Percentiles rank a stretch among this genome's conserved stretches.
phyloP scores from a whole-genome alignment of 805 yeast species.

The Priceomyces melissophilus region DNA sequence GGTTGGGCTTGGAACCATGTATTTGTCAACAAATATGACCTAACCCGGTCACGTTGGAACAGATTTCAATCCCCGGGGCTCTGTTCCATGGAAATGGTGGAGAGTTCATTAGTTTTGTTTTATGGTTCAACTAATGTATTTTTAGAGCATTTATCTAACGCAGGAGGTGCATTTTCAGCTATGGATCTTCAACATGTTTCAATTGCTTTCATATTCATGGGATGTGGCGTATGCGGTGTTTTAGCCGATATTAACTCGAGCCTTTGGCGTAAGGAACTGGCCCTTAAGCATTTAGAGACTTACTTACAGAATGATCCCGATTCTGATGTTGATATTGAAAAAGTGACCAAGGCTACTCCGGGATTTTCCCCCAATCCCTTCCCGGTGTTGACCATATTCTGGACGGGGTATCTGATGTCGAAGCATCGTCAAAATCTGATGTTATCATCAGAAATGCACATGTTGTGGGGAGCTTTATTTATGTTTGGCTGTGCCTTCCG shows the following conservation, averaged over 20 bases:
- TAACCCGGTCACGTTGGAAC: constrained; percentile 26
- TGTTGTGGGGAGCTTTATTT: constrained; percentile 88
- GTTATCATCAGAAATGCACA: constrained; percentile 75
- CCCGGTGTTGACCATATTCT: constrained; percentile 88
- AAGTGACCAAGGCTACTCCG: constrained; percentile 44
- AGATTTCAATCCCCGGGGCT: constrained; percentile 41
- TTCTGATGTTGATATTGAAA: neutral
- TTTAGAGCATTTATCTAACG: constrained; percentile 69
- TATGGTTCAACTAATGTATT: constrained; percentile 90
- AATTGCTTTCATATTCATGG: constrained; percentile 55
- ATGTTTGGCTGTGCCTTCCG: constrained; percentile 82
- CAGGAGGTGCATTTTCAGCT: constrained; percentile 83
- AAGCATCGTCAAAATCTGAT: constrained; percentile 83
- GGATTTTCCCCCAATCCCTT: constrained; percentile 92
- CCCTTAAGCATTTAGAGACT: constrained; percentile 13
- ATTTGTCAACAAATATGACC: constrained; percentile 25
- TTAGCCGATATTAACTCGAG: constrained; percentile 67
- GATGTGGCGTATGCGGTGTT: constrained; percentile 90
- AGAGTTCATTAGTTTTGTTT: constrained; percentile 73
- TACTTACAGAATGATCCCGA: neutral
- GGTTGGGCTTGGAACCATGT: constrained; percentile 91
- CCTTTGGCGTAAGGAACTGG: constrained; percentile 51
- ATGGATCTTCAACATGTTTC: constrained; percentile 37
- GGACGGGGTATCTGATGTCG: constrained; percentile 97
- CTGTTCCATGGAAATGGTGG: constrained; percentile 82